Conservation (phyloP, 257 asterid species). For the Lantana camara region DNA sequence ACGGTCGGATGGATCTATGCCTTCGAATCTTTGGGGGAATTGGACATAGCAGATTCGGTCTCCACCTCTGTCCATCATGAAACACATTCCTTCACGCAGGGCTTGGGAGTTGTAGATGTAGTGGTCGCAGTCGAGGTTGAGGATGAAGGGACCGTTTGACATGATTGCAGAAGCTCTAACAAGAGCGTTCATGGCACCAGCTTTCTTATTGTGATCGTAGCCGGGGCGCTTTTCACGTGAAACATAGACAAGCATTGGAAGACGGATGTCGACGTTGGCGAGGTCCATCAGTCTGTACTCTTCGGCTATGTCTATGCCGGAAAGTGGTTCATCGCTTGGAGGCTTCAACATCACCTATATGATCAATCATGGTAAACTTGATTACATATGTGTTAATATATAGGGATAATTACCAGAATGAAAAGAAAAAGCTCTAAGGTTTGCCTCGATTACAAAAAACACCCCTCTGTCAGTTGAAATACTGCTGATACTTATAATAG, state of each 20-base stretch:
- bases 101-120: slow-evolving; percentile 65
- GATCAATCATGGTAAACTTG: slow-evolving; percentile 8
- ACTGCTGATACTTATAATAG: too few relatives aligned
- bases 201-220: slow-evolving; percentile 72
- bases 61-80: slow-evolving; percentile 75
- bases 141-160: slow-evolving; percentile 70
- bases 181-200: slow-evolving; percentile 76
- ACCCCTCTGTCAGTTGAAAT: too few relatives aligned
- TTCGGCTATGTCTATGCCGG: slow-evolving; percentile 44
- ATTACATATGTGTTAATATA: too few relatives aligned
- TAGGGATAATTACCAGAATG: too few relatives aligned
- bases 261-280: slow-evolving; percentile 52
- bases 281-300: slow-evolving; percentile 44
- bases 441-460: too few relatives aligned
- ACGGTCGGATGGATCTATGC: slow-evolving; percentile 60
- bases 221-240: slow-evolving; percentile 75
- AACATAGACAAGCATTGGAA: slow-evolving; percentile 66
- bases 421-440: too few relatives aligned
- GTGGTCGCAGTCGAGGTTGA: slow-evolving; percentile 67
- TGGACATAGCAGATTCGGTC: slow-evolving; percentile 64
- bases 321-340: slow-evolving; percentile 58
- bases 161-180: slow-evolving; percentile 75
- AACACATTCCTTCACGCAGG: slow-evolving; percentile 70
- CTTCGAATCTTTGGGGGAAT: slow-evolving; percentile 71
- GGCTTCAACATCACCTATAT: slow-evolving; percentile 74